Evolutionary conservation across 2,329 filamentous ascomycete genomes (phyloP), one percentile per base, ranked within the genome.

Genomic region (Tolypocladium album): DNA sequence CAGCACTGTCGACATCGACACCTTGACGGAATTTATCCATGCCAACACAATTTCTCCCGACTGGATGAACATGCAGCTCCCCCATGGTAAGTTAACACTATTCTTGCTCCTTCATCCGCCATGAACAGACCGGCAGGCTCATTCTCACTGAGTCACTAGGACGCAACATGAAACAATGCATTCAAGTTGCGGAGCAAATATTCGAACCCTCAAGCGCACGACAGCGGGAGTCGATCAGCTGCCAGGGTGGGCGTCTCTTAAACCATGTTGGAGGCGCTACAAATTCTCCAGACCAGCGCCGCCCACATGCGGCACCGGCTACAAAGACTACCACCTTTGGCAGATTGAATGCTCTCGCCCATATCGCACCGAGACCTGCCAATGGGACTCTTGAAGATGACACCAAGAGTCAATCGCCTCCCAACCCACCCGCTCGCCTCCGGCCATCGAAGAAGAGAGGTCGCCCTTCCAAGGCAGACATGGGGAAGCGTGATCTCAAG

Each of bases 1-100:
- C 61, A 84, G 81, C 71, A 70, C 75, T 38, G 70, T 84, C 61
- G 77, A 82, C 60, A 67, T 82, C 31, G 68, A 72, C 13, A 69
- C 68, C 22, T 69, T 85, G 38, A 75, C 78, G 24, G 71, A 72
- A 15, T 82, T 85, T 62, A 73, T 84, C 64, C 77, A 67, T 62
- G 63, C 67, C 45, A 70, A 76, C 61, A 70, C 69, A 12, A 66
- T 79, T 58, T 69, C 74, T 61, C 76, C 78, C 11, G 72, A 76
- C 58, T 81, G 78, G 78, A 71, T 78, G 68, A 71, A 69, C 55
- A 80, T 81, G 74, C 78, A 80, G 63, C 71, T 81, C 45, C 78
- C 78, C 13, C 64, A 67, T 60, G 78, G 78, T 81, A 74, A 61
- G 72, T 67, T 58, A 58, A 24, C 36, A 50, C 20, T 47, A 22